Evolutionary conservation across 495 filamentous ascomycete species (phyloP), one percentile per base, ranked within the genome.

Genomic region (Penicillium taxi): DNA sequence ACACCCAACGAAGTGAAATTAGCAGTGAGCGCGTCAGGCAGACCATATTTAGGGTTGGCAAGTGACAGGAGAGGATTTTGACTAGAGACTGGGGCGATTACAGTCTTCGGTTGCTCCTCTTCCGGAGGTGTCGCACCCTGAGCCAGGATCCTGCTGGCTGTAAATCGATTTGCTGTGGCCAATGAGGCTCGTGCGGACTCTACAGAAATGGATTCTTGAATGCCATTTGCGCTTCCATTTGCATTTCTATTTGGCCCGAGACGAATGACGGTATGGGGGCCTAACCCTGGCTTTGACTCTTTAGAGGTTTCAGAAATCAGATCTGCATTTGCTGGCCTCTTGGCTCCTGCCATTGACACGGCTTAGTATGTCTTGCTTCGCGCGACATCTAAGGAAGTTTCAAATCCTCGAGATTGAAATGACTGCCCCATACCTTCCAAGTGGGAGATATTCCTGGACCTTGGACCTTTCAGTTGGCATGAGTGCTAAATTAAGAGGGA

Each of bases 1-100:
- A 90, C 79, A 5, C 83, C 82, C 20, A 79, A 58, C 0, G 59
- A 55, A 11, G 67, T 68, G 45, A 89, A 76, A 50, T 88, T 88
- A 16, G 62, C 58, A 2, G 84, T 75, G 2, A 87, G 61, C 3
- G 67, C 46, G 3, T 58, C 44, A 19, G 80, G 75, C 13, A 91
- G 61, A 3, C 70, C 77, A 60, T 88, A 91, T 31, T 59, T 64
- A 1, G 70, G 68, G 50, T 88, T 75, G 2, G 73, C 66, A 26
- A 87, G 61, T 2, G 67, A 78, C 12, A 84, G 64, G 34, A 78
- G 60, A 9, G 77, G 75, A 41, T 84, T 77, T 35, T 67, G 55
- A 11, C 64, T 67, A 3, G 70, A 53, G 5, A 63, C 69, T 5
- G 78, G 77, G 0, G 70, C 74, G 7, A 13, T 21, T 20, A 6